Base-by-base conservation (phyloP, 805 yeast genomes). In the Schwanniomyces sp. region DNA sequence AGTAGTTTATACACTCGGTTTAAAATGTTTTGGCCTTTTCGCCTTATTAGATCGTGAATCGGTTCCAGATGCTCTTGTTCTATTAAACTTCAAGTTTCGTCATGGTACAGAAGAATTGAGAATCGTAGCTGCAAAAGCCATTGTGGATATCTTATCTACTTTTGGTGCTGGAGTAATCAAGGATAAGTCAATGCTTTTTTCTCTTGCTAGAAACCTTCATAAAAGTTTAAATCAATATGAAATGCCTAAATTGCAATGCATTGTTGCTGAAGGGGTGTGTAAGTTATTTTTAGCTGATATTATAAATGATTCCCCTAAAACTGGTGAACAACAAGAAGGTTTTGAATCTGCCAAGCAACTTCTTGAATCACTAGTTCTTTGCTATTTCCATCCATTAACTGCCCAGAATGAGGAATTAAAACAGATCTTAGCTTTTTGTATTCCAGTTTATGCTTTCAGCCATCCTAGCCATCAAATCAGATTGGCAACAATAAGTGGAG, bases 381-480 rank as follows among this genome's bases (percentile, higher is more conserved):
- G 87, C 0, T 92, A 90, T 58, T 91, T 88, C 67, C 83, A 86
- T 45, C 91, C 94, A 0, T 64, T 70, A 4, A 84, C 85, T 45
- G 65, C 79, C 5, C 66, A 72, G 5, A 89, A 89, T 55, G 85
- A 80, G 47, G 80, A 83, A 12, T 70, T 91, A 51, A 74, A 84
- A 41, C 97, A 91, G 63, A 87, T 88, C 0, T 78, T 91, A 49
- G 81, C 94, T 8, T 91, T 88, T 58, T 91, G 96, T 62, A 74
- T 91, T 14, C 97, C 97, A 0, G 96, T 88, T 0, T 90, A 88
- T 62, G 84, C 94, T 34, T 86, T 82, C 59, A 86, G 96, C 29
- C 91, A 85, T 56, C 70, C 74, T 0, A 69, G 69, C 14, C 96
- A 91, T 61, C 97, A 89, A 62, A 77, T 75, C 42, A 74, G 84